Evolutionary conservation across 352 stramenopile genomes (phyloP).

Genomic region (Phytophthora citrophthora): DNA sequence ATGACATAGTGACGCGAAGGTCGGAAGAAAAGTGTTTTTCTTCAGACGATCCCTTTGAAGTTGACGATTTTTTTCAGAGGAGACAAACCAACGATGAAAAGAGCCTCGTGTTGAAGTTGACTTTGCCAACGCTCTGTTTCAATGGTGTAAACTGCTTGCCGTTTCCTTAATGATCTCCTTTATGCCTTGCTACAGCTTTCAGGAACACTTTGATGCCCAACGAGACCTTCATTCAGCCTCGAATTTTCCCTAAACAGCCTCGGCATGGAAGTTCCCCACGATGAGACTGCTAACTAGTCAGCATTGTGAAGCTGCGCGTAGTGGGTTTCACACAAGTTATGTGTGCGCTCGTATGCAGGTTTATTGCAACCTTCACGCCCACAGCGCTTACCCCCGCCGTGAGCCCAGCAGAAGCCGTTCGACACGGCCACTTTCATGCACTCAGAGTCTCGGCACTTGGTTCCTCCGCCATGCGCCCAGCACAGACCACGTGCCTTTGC

Average conservation of each 20-base stretch:
- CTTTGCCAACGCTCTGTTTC: too few species aligned
- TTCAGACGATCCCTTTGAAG: too few species aligned
- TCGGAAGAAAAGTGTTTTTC: too few species aligned
- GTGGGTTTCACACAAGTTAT: conserved; percentile 32
- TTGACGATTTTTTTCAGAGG: too few species aligned
- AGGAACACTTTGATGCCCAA: neutral
- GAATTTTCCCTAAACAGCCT: neutral
- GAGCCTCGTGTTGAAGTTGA: too few species aligned
- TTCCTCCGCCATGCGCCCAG: conserved; percentile 78
- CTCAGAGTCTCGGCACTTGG: conserved; percentile 39
- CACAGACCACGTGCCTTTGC: conserved; percentile 70
- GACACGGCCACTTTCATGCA: conserved; percentile 57
- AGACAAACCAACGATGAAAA: too few species aligned
- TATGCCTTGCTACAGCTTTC: neutral
- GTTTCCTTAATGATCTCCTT: neutral
- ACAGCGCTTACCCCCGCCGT: conserved; percentile 50
- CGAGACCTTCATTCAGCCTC: neutral
- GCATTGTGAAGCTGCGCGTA: neutral
- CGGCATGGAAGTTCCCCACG: too few species aligned
- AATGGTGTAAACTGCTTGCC: too few species aligned
- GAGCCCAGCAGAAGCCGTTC: conserved; percentile 44
- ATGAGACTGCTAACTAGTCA: neutral
- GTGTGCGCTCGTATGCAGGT: conserved; percentile 52
- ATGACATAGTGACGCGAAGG: too few species aligned
- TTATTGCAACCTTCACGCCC: conserved; percentile 31